These are phyloP conservation scores for Pythium scleroteichum DNA, from an alignment of 352 stramenopile species.

Conservation along the genomic window DNA sequence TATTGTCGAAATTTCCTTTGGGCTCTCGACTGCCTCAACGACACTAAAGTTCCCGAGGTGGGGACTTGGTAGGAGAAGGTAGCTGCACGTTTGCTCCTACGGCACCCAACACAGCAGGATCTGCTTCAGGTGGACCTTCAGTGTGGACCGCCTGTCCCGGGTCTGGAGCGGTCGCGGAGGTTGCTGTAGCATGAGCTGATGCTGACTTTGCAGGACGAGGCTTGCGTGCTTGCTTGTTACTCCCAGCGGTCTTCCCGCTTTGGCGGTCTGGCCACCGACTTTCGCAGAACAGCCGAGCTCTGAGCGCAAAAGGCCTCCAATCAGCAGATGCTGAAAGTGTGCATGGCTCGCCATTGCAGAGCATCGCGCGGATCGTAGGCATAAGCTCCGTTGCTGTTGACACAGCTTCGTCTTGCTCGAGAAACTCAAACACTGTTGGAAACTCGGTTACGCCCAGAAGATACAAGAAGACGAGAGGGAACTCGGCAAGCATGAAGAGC, in stretches of 20 bases:
- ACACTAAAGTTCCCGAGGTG: no score
- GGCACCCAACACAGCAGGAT: background rate
- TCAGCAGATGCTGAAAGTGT: background rate
- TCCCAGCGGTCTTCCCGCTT: background rate
- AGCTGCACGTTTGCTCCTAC: no score
- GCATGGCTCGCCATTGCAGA: constrained; percentile 24
- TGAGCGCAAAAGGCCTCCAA: constrained; percentile 43
- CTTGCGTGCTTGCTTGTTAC: background rate
- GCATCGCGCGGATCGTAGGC: constrained; percentile 10
- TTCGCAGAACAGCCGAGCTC: constrained; percentile 56
- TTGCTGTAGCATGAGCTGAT: background rate
- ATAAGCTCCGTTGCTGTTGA: background rate
- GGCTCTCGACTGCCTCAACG: no score
- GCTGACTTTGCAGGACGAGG: background rate
- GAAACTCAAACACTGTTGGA: constrained; percentile 3
- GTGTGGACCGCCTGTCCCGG: no score
- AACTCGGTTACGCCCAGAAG: constrained; percentile 16
- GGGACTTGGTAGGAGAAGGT: no score
- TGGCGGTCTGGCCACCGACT: constrained; percentile 62
- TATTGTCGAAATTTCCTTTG: no score
- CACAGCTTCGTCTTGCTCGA: constrained; percentile 1
- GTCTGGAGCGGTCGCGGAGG: no score
- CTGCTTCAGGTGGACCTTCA: background rate
- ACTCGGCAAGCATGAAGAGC: constrained; percentile 37
- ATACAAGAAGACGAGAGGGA: constrained; percentile 44